A percentile compares a stretch with the other conserved stretches of the same genome.
Evolutionary conservation across 192 early-diverging fungal genomes (phyloP).

Genomic region (Linnemannia exigua): DNA sequence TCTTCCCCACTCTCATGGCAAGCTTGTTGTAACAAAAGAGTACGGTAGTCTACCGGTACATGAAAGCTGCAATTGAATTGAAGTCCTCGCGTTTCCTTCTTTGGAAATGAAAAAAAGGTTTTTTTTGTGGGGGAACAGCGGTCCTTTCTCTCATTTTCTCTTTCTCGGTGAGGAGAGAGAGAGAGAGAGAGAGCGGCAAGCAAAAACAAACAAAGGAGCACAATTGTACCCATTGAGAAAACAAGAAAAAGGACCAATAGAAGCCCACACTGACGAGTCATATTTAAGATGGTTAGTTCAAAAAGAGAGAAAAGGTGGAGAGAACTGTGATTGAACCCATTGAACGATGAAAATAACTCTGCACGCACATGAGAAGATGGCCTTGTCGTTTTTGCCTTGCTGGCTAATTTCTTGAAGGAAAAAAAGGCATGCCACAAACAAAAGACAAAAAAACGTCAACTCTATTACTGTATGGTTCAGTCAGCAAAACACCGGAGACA

Average conservation of each 20-base stretch:
- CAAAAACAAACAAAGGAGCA: constrained; percentile 12
- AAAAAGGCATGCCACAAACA: background rate
- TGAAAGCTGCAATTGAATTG: background rate
- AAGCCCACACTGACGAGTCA: constrained; percentile 16
- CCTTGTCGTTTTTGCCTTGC: background rate
- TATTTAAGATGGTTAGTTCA: constrained; percentile 3
- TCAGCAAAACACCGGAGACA: background rate
- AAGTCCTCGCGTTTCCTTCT: constrained; percentile 38
- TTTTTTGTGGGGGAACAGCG: constrained; percentile 45
- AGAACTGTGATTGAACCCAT: background rate
- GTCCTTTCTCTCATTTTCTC: background rate
- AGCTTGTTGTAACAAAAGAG: background rate
- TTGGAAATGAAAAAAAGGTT: constrained; percentile 38
- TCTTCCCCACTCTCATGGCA: background rate
- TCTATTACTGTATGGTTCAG: background rate
- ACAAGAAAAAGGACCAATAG: constrained; percentile 8
- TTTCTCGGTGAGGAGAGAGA: background rate
- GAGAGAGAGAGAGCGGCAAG: background rate
- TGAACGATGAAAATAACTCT: background rate
- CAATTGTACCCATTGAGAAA: background rate
- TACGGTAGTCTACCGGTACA: background rate
- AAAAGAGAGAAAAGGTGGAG: background rate
- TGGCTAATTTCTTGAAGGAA: background rate
- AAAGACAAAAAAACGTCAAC: background rate
- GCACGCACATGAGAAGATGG: background rate